Evolutionary conservation across 83 land plant species (phyloP).

Genomic region (Picea abies): DNA sequence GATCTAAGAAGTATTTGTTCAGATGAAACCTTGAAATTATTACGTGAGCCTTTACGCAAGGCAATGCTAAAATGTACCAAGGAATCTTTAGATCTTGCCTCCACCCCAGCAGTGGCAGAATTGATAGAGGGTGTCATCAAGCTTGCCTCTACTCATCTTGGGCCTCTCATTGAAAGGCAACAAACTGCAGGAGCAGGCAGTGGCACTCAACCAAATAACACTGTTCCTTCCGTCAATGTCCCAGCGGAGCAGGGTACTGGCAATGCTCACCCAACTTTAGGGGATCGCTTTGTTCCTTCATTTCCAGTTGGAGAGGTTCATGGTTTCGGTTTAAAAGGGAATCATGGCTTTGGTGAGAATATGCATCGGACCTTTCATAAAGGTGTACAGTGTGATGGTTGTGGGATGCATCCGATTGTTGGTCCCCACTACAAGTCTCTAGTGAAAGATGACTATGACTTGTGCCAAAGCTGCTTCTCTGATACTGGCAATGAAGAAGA

Average conservation of each 20-base stretch:
- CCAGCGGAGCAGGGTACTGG: neutral
- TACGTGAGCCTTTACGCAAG: conserved; percentile 42
- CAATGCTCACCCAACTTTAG: neutral
- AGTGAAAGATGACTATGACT: conserved; percentile 80
- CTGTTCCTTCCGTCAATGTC: neutral
- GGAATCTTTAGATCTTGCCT: conserved; percentile 30
- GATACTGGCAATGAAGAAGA: conserved; percentile 65
- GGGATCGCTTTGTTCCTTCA: neutral
- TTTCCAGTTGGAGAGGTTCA: neutral
- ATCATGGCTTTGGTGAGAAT: neutral
- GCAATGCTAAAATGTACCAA: conserved; percentile 23
- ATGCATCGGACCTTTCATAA: conserved; percentile 46
- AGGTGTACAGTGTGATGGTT: conserved; percentile 85
- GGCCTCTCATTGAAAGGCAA: conserved; percentile 12
- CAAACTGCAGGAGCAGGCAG: neutral
- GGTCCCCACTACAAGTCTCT: conserved; percentile 87
- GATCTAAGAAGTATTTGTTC: conserved; percentile 12
- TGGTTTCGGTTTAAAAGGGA: conserved; percentile 11
- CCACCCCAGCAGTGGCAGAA: conserved; percentile 39
- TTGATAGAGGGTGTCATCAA: conserved; percentile 21
- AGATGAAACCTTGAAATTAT: conserved; percentile 27
- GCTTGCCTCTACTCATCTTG: neutral
- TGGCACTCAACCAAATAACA: conserved; percentile 7
- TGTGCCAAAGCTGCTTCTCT: conserved; percentile 71
- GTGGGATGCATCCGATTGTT: conserved; percentile 75